phyloP scores from a whole-genome alignment of 78 protist genomes.

The Dictyostelium purpureum region DNA sequence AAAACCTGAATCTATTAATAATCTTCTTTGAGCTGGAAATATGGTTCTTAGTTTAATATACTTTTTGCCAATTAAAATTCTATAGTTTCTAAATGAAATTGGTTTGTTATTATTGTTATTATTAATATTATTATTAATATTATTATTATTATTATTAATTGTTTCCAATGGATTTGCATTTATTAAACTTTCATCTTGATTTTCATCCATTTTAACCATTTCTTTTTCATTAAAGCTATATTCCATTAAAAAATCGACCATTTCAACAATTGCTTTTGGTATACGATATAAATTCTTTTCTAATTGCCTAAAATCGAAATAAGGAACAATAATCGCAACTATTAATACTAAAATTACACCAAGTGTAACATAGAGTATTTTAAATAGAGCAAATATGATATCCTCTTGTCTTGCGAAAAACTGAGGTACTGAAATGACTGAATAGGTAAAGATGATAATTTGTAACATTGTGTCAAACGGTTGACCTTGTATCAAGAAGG shows the following conservation, averaged over 20 bases:
- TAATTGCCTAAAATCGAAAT: neutral
- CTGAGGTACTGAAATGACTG: neutral
- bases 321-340: slow-evolving; percentile 7
- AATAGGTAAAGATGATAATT: slow-evolving; percentile 4
- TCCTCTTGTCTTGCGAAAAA: neutral
- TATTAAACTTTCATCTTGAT: neutral
- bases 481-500: neutral
- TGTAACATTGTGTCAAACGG: neutral
- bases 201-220: neutral
- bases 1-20: neutral
- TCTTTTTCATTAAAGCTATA: slow-evolving; percentile 3
- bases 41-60: neutral
- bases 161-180: neutral
- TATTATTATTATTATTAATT: neutral
- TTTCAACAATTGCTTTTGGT: neutral
- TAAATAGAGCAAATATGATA: slow-evolving; percentile 13
- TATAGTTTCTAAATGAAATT: neutral
- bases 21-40: neutral
- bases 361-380: slow-evolving; percentile 10
- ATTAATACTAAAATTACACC: neutral
- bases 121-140: neutral
- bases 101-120: neutral
- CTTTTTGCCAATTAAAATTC: neutral
- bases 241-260: neutral
- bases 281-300: slow-evolving; percentile 2